These are phyloP conservation scores for Phialophora verrucosa DNA, from an alignment of 2,329 filamentous ascomycete genomes.

Conservation along the genomic window DNA sequence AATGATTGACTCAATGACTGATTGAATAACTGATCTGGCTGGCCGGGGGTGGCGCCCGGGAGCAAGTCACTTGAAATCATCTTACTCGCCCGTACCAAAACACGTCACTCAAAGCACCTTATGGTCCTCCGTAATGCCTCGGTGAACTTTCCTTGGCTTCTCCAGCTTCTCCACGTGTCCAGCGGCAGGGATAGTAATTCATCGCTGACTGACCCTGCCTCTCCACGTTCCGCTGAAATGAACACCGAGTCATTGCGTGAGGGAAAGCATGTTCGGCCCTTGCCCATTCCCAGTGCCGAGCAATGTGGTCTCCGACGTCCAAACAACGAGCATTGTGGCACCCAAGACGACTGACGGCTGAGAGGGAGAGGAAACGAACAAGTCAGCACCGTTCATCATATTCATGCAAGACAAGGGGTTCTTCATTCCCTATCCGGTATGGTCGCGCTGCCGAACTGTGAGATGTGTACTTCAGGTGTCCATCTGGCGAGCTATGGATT, in stretches of 20 bases:
- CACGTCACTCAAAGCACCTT: not conserved
- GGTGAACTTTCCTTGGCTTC: not conserved
- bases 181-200: slow-evolving; percentile 21
- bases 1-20: not conserved
- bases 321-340: not conserved
- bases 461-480: not conserved
- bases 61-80: not conserved
- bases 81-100: not conserved
- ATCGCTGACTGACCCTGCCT: slow-evolving; percentile 15
- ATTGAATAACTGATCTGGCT: not conserved
- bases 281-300: not conserved
- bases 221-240: not conserved
- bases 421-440: slow-evolving; percentile 1
- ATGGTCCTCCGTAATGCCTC: not conserved
- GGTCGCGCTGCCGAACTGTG: not conserved
- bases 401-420: not conserved
- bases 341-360: not conserved
- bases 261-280: not conserved
- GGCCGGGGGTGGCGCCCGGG: not conserved
- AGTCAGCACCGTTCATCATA: not conserved
- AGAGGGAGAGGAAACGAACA: not conserved
- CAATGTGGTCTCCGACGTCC: not conserved
- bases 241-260: not conserved
- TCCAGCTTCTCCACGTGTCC: not conserved
- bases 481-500: not conserved